These are phyloP conservation scores for Sporopachydermia quercuum DNA, from an alignment of 805 yeast species.

Conservation along the genomic window DNA sequence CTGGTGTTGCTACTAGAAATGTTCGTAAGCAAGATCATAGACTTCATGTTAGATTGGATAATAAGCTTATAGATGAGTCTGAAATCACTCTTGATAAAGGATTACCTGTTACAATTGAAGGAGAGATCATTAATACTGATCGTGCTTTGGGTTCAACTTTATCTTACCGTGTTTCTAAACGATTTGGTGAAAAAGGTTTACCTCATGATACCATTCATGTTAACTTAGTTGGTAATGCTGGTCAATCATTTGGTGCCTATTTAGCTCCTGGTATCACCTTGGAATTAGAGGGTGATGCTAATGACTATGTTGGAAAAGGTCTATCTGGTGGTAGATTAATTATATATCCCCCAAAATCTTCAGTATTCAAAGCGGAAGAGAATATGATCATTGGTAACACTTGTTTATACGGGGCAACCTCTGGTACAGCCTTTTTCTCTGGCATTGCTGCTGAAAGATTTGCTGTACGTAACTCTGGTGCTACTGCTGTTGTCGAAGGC, in stretches of 20 bases:
- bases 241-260: slow-evolving; percentile 97
- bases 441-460: slow-evolving; percentile 98
- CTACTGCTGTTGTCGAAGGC: slow-evolving; percentile 92
- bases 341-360: slow-evolving; percentile 79
- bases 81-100: slow-evolving; percentile 93
- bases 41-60: slow-evolving; percentile 84
- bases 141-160: slow-evolving; percentile 92
- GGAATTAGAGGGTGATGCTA: slow-evolving; percentile 93
- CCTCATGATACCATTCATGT: slow-evolving; percentile 96
- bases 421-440: slow-evolving; percentile 84
- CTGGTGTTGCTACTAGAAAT: slow-evolving; percentile 90
- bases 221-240: slow-evolving; percentile 84
- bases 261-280: slow-evolving; percentile 91
- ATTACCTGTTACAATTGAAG: slow-evolving; percentile 88
- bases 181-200: slow-evolving; percentile 81
- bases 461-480: slow-evolving; percentile 97
- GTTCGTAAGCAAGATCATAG: slow-evolving; percentile 90
- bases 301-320: slow-evolving; percentile 97
- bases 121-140: slow-evolving; percentile 88
- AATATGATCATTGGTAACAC: slow-evolving; percentile 95
- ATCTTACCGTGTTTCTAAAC: slow-evolving; percentile 86
- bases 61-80: slow-evolving; percentile 90
- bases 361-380: slow-evolving; percentile 85
- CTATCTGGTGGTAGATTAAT: slow-evolving; percentile 88
- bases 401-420: slow-evolving; percentile 94